A percentile compares a stretch with the other conserved stretches of the same genome.
Conservation (phyloP, 345 rosid species). For the Lepidium didymum region DNA sequence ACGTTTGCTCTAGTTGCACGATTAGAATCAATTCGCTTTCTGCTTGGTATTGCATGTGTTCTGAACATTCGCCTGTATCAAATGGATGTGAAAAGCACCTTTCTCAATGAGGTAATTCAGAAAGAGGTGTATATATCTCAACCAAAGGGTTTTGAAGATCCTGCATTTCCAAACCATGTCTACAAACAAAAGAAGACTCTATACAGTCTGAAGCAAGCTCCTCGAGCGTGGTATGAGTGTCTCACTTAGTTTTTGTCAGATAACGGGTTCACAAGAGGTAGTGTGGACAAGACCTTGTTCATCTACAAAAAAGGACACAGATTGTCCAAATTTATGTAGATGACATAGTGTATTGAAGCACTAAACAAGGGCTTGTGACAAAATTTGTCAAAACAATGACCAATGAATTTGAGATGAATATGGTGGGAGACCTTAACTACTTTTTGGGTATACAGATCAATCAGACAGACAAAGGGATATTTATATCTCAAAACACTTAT, state of each 20-base stretch:
- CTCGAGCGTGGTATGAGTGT: background rate
- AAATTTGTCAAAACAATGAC: background rate
- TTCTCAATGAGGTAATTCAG: background rate
- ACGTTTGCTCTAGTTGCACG: background rate
- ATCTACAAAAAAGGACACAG: too few species aligned
- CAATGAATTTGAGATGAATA: background rate
- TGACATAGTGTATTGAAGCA: too few species aligned
- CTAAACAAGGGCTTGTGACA: too few species aligned
- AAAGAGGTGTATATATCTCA: background rate
- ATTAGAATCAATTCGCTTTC: background rate
- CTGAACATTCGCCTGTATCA: background rate
- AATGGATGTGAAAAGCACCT: background rate
- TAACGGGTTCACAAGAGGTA: too few species aligned
- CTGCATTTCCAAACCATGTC: background rate
- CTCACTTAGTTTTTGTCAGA: background rate
- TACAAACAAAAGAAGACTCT: background rate
- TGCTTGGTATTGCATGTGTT: background rate
- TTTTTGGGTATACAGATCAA: too few species aligned
- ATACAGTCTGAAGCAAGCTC: background rate
- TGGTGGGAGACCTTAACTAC: background rate
- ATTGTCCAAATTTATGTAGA: too few species aligned
- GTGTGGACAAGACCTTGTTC: too few species aligned
- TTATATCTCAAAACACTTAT: too few species aligned
- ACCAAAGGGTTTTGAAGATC: background rate
- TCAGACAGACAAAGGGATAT: too few species aligned